phyloP scores from a whole-genome alignment of 352 stramenopile species.

The Phytopythium litorale region DNA sequence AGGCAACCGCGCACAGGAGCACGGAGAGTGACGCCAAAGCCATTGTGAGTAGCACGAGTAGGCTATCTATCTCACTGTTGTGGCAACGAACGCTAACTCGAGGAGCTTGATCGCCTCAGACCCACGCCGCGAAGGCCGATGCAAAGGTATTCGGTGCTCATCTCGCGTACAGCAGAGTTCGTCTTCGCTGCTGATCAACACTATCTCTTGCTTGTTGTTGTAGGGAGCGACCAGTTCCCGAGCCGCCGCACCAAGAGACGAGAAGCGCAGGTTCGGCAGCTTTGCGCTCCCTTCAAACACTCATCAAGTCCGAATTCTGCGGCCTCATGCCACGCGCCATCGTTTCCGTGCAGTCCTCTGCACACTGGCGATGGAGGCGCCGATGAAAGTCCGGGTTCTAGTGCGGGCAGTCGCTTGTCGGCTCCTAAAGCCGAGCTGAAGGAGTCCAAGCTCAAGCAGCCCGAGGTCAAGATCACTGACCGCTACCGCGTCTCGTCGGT shows the following conservation, averaged over 20 bases:
- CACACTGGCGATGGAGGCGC: constrained; percentile 10
- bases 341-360: constrained; percentile 5
- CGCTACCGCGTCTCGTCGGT: constrained; percentile 22
- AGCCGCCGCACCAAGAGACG: not conserved
- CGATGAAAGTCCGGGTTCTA: constrained; percentile 5
- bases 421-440: constrained; percentile 21
- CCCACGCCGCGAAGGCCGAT: not conserved
- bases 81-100: not conserved
- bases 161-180: not conserved
- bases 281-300: not conserved
- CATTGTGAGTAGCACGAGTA: not conserved
- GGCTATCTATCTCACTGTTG: not conserved
- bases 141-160: not conserved
- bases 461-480: constrained; percentile 53
- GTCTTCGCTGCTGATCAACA: not conserved
- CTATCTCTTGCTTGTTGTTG: not conserved
- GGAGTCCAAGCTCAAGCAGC: constrained; percentile 74
- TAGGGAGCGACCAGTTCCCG: not conserved
- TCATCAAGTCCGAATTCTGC: not conserved
- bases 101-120: not conserved
- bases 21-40: not conserved
- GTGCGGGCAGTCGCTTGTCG: not conserved
- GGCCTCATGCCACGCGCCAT: not conserved
- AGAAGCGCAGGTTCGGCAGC: constrained; percentile 6
- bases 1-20: not conserved